Base-by-base conservation (phyloP, 176 grass and related monocot genomes). In the Olyra latifolia region DNA sequence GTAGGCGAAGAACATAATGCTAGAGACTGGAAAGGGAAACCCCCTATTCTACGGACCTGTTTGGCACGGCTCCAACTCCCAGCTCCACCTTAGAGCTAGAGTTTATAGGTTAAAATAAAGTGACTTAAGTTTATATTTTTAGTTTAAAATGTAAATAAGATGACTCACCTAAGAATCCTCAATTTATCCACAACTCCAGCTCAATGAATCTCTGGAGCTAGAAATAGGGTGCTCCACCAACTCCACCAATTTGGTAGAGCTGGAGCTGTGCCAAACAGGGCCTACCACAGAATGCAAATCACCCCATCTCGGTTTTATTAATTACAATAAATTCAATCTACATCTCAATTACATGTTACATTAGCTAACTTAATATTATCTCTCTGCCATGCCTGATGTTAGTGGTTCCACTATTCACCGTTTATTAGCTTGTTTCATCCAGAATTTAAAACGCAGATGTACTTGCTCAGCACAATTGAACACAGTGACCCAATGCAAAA, bases 1-100 rank as follows among this genome's bases (percentile, higher is more conserved):
- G 67, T 79, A 67, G 74, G 86, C 67, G 59, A 78, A 48, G 66
- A 84, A 76, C n/a, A 27, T 39, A 41, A 15, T 24, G n/a, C 35
- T 41, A 15, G 80, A 49, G 45, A 71, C 14, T 42, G 44, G 30
- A 48, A 66, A 68, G 22, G 40, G 50, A 69, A 20, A 14, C 2
- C 55, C 17, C 13, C 32, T 66, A 45, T 54, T 50, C 38, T 62
- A n/a, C n/a, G n/a, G n/a, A n/a, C n/a, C n/a, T n/a, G n/a, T n/a
- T n/a, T n/a, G n/a, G n/a, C n/a, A n/a, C n/a, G n/a, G n/a, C n/a
- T n/a, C n/a, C n/a, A n/a, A n/a, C n/a, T n/a, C n/a, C n/a, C n/a
- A n/a, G n/a, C n/a, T n/a, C n/a, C n/a, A n/a, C n/a, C n/a, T n/a
- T n/a, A n/a, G n/a, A n/a, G n/a, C n/a, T n/a, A n/a, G n/a, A n/a